Evolutionary conservation across 495 filamentous ascomycete species (phyloP).

Genomic region (Talaromyces borbonicus): DNA sequence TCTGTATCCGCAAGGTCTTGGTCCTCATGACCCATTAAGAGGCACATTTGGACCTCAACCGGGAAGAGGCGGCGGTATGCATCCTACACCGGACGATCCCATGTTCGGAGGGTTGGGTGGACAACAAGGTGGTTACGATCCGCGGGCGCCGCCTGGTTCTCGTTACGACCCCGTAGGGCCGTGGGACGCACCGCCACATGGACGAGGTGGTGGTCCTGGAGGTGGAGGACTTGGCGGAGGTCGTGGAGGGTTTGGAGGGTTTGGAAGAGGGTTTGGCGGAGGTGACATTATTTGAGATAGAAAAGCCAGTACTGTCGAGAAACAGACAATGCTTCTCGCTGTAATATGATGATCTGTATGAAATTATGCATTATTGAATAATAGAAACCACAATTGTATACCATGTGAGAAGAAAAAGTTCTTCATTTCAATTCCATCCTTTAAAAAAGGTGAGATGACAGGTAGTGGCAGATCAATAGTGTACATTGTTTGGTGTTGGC

Average conservation of each 20-base stretch:
- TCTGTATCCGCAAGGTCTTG: conserved; percentile 78
- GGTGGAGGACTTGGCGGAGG: conserved; percentile 35
- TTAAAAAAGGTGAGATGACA: neutral
- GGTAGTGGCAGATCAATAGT: no score
- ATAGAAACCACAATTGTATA: neutral
- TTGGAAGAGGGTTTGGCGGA: conserved; percentile 35
- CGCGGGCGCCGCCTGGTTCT: conserved; percentile 45
- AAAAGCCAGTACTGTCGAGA: neutral
- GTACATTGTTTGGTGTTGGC: neutral
- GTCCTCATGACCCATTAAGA: conserved; percentile 71
- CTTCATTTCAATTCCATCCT: neutral
- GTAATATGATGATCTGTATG: neutral
- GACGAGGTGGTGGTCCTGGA: conserved; percentile 35
- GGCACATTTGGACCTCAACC: conserved; percentile 49
- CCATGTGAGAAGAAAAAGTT: neutral
- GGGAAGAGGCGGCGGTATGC: conserved; percentile 65
- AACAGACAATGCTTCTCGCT: no score
- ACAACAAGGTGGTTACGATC: conserved; percentile 29
- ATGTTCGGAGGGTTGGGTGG: conserved; percentile 60
- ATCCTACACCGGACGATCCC: conserved; percentile 90
- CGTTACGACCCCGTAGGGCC: conserved; percentile 80
- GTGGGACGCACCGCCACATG: conserved; percentile 46
- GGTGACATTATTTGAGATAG: conserved; percentile 56
- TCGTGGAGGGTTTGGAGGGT: conserved; percentile 26
- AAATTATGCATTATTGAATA: neutral